These are phyloP conservation scores for Corylus americana DNA, from an alignment of 306 rosid species.

Conservation along the genomic window DNA sequence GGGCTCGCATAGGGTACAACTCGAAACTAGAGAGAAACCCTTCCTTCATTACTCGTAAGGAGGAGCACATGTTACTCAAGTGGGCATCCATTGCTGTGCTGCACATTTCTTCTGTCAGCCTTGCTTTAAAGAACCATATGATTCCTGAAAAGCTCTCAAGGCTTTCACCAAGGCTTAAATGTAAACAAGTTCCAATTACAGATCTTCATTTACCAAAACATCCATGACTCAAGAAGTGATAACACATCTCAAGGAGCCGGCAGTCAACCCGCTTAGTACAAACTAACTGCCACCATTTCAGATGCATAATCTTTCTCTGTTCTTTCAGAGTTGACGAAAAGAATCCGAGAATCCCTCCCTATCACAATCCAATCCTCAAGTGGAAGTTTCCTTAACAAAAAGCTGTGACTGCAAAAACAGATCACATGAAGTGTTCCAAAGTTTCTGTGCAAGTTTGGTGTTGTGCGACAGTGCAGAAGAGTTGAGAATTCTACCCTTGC, in stretches of 20 bases:
- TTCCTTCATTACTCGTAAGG: not conserved
- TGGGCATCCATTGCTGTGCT: not conserved
- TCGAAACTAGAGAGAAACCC: not conserved
- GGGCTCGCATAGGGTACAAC: not conserved
- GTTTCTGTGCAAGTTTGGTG: conserved; percentile 57
- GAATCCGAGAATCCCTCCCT: conserved; percentile 6
- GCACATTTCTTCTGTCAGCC: not conserved
- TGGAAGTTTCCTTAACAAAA: conserved; percentile 31
- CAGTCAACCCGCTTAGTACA: conserved; percentile 16
- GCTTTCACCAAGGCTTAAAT: not conserved
- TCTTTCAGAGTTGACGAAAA: not conserved
- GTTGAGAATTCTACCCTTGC: conserved; percentile 56
- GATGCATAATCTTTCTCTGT: not conserved
- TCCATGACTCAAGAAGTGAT: not conserved
- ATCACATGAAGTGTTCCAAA: conserved; percentile 68
- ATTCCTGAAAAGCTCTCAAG: not conserved
- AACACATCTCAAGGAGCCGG: not conserved
- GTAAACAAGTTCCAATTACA: not conserved
- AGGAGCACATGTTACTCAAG: conserved; percentile 3
- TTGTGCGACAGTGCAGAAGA: conserved; percentile 59
- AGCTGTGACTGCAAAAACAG: conserved; percentile 53
- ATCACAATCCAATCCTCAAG: conserved; percentile 24
- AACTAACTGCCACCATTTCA: not conserved
- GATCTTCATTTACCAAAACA: not conserved
- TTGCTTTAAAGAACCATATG: not conserved